Evolutionary conservation across 2,329 filamentous ascomycete genomes (phyloP), one percentile per base, ranked within the genome.

Genomic region (Ceratocystis huliohia): DNA sequence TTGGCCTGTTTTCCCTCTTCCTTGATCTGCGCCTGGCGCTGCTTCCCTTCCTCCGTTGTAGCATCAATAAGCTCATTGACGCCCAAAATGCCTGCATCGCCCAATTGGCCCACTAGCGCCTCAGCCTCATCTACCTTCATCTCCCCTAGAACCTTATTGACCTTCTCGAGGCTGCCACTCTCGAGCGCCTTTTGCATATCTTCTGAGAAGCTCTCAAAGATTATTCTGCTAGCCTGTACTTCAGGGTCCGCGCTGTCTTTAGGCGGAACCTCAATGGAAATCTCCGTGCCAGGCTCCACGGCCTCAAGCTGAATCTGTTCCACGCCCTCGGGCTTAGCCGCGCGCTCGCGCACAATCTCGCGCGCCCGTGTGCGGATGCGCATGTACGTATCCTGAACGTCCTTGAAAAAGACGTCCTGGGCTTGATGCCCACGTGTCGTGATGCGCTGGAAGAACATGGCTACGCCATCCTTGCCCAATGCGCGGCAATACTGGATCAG

Each of bases 241-340:
- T 82, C 85, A 0, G 84, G 82, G 64, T 92, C 85, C 28, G 85
- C 81, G 71, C 86, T 88, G 28, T 84, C 80, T 48, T 81, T 80
- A 0, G 88, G 80, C 13, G 94, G 93, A 48, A 96, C 87, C 65
- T 78, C 84, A 75, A 97, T 96, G 74, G 89, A 89, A 74, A 99
- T 96, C 69, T 89, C 87, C 2, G 93, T 96, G 61, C 88, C 88
- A 0, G 93, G 93, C 75, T 96, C 91, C 10, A 99, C 92, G 15
- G 94, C 93, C 74, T 99, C 94, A 61, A 99, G 82, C 76, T 99
- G 95, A 71, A 99, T 99, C 76, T 96, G 93, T 78, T 99, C 94
- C 8, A 96, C 88, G 48, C 88, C 89, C 68, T 78, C 76, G 2
- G 74, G 78, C 65, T 82, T 80, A 69, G 78, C 78, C 17, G 79